These are phyloP conservation scores for Parachaetomium inaequale DNA, from an alignment of 495 filamentous ascomycete genomes.

Conservation along the genomic window DNA sequence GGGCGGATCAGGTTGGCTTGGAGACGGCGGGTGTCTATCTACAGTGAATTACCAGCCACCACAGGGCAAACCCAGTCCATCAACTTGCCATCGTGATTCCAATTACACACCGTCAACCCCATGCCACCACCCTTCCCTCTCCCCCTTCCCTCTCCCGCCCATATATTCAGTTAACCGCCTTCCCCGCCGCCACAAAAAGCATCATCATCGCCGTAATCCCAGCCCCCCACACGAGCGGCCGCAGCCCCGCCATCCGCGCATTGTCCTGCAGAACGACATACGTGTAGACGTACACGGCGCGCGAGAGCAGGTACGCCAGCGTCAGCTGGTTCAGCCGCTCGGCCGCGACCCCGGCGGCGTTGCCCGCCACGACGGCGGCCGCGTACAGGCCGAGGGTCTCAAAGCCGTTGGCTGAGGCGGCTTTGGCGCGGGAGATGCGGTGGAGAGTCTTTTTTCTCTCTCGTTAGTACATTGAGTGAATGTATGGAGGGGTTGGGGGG, in stretches of 20 bases:
- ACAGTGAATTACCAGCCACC: not conserved
- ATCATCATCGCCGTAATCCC: no score
- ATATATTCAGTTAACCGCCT: no score
- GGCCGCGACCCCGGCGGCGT: conserved; percentile 35
- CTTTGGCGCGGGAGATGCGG: conserved; percentile 47
- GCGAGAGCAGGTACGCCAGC: conserved; percentile 40
- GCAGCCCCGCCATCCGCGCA: conserved; percentile 29
- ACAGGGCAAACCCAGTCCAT: not conserved
- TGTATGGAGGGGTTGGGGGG: no score
- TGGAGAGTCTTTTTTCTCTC: conserved; percentile 22
- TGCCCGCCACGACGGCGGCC: conserved; percentile 49
- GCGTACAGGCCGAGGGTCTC: conserved; percentile 51
- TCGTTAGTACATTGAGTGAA: not conserved
- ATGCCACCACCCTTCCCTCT: no score
- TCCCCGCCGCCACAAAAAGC: no score
- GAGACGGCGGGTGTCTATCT: not conserved
- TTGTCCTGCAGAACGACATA: conserved; percentile 46
- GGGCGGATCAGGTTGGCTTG: not conserved
- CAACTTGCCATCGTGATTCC: not conserved
- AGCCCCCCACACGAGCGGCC: conserved; percentile 44
- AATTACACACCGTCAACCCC: no score
- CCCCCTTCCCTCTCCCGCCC: no score
- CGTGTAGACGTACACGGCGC: conserved; percentile 44
- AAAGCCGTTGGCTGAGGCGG: conserved; percentile 46
- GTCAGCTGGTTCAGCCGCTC: conserved; percentile 40